Conservation (phyloP, 2,329 filamentous ascomycete species). For the Basipetospora chlamydospora region DNA sequence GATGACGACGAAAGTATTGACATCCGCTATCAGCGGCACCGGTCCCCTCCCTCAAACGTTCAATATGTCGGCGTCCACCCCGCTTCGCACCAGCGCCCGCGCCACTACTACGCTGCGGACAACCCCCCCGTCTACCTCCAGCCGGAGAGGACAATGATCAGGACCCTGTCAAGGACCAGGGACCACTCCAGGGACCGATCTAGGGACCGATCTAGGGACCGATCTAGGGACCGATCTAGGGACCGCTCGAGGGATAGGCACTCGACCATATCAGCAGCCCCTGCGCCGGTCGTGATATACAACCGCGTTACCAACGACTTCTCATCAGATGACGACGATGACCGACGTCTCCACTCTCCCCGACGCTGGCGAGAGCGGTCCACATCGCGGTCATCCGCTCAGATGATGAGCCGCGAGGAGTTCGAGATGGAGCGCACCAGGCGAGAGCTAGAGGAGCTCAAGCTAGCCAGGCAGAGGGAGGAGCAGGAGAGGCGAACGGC, state of each 20-base stretch:
- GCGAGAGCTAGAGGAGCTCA: constrained; percentile 29
- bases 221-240: background rate
- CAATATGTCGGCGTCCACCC: constrained; percentile 25
- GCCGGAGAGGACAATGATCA: constrained; percentile 29
- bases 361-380: constrained; percentile 17
- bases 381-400: constrained; percentile 20
- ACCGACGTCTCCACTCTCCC: constrained; percentile 16
- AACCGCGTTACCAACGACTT: constrained; percentile 37
- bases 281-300: constrained; percentile 39
- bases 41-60: constrained; percentile 25
- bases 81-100: constrained; percentile 22
- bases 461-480: constrained; percentile 23
- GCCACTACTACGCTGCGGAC: constrained; percentile 26
- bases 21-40: constrained; percentile 29
- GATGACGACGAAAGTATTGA: constrained; percentile 42
- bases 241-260: constrained; percentile 30
- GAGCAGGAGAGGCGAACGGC: constrained; percentile 20
- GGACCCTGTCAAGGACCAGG: constrained; percentile 20
- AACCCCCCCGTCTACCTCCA: constrained; percentile 22
- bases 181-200: constrained; percentile 29
- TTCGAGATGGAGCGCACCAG: constrained; percentile 24
- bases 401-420: constrained; percentile 27
- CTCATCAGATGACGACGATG: constrained; percentile 28
- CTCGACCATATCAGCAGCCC: constrained; percentile 22
- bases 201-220: too few species aligned